Base-by-base conservation (phyloP, 2,329 filamentous ascomycete species). In the Aspergillus candidus region DNA sequence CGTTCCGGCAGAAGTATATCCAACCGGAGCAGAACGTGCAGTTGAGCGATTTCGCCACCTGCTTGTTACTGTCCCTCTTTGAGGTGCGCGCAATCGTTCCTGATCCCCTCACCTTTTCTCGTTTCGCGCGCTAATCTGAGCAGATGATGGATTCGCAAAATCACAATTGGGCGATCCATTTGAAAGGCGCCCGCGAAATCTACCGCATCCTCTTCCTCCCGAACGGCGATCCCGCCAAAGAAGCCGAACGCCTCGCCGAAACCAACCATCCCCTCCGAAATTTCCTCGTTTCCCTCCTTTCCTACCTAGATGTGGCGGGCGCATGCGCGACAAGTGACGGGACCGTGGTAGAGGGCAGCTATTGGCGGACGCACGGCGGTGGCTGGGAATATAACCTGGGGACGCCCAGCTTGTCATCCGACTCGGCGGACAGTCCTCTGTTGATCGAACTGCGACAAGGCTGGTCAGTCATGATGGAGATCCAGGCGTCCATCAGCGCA, bases 131-230 rank as follows among this genome's bases (percentile, higher is more conserved):
- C 40, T 52, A 32, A 53, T 15, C 14, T 27, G 5, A 17, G 4
- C 22, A 66, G 63, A 66, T 66, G 63, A 65, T 66, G 61, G 62
- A 66, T 29, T 66, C 63, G 3, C 61, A 65, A 43, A 52, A 63
- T 34, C 51, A 62, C 32, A 67, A 66, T 29, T 69, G 66, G 65
- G 58, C 58, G 11, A 58, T 68, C 11, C 66, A 69, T 47, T 59
- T 69, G 12, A 52, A 63, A 43, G 66, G 66, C n/a, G 63, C 66
- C 22, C 59, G 59, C 11, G 65, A 67, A 37, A 68, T 69, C 12
- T 66, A 65, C 43, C 55, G 61, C 30, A 49, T 60, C 12, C 46
- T 66, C 15, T 64, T 66, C 41, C 52, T 54, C 22, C 59, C 58
- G 1, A 57, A 54, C 14, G 47, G 42, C 36, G 54, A 58, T 38